phyloP scores from a whole-genome alignment of 495 filamentous ascomycete genomes.

The Lasiosphaeria hispida region DNA sequence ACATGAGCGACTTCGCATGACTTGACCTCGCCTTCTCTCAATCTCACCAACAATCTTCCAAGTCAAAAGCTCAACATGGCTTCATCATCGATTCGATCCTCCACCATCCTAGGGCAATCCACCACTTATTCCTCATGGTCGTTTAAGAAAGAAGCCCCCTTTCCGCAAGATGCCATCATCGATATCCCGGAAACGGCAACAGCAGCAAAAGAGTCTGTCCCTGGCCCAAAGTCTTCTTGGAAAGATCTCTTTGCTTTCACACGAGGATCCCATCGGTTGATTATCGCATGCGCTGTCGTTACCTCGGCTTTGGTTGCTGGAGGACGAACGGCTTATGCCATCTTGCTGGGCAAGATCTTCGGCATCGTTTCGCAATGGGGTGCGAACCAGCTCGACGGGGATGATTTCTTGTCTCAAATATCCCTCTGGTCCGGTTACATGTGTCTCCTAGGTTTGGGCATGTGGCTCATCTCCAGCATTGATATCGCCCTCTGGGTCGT shows the following conservation, averaged over 20 bases:
- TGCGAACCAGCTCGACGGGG: conserved; percentile 45
- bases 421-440: conserved; percentile 58
- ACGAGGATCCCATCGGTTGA: conserved; percentile 54
- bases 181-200: neutral
- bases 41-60: neutral
- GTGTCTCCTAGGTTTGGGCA: conserved; percentile 55
- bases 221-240: conserved; percentile 26
- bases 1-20: too few species aligned
- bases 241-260: conserved; percentile 70
- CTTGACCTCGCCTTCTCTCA: neutral
- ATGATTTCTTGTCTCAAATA: conserved; percentile 54
- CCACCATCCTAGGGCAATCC: neutral
- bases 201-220: neutral
- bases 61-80: neutral
- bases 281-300: conserved; percentile 47
- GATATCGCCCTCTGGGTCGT: conserved; percentile 68
- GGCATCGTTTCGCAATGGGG: conserved; percentile 66
- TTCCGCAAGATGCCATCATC: neutral
- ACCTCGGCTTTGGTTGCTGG: conserved; percentile 61
- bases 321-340: conserved; percentile 60
- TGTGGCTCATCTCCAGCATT: conserved; percentile 62
- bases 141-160: neutral
- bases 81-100: neutral
- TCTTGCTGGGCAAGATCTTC: conserved; percentile 76
- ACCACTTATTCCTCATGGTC: neutral